These are phyloP conservation scores for Phymatotrichopsis omnivora DNA, from an alignment of 2,329 filamentous ascomycete species.

Conservation along the genomic window DNA sequence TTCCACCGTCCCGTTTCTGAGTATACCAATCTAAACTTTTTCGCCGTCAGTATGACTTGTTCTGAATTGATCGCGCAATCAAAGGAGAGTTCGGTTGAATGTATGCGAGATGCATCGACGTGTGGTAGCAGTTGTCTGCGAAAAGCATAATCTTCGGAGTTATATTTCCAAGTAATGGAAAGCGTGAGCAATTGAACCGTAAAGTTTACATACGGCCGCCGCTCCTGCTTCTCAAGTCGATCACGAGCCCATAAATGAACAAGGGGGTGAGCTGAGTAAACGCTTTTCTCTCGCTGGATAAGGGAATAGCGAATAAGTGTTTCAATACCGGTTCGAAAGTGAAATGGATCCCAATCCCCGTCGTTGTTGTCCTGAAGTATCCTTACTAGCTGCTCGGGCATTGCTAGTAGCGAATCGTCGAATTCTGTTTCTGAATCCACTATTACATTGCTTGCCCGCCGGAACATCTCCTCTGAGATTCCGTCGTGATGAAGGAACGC, in stretches of 20 bases:
- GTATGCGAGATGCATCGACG: not conserved
- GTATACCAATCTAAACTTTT: not conserved
- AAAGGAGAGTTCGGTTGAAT: not conserved
- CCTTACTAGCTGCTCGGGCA: too few species aligned
- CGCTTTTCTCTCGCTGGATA: not conserved
- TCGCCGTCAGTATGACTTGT: not conserved
- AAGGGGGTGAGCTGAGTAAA: not conserved
- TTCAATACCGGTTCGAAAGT: not conserved
- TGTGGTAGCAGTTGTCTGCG: not conserved
- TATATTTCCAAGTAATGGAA: too few species aligned
- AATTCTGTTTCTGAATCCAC: too few species aligned
- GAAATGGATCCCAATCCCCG: not conserved
- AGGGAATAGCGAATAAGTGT: not conserved
- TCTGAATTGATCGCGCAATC: not conserved
- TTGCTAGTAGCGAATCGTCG: not conserved
- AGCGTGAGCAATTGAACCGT: not conserved
- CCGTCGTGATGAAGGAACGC: not conserved
- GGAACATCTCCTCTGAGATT: conserved; percentile 6
- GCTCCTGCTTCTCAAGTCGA: not conserved
- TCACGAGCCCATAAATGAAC: not conserved
- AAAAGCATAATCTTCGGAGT: too few species aligned
- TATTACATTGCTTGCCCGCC: not conserved
- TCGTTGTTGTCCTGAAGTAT: too few species aligned
- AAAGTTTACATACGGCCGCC: not conserved
- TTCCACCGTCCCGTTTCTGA: not conserved